A percentile compares a stretch with the other conserved stretches of the same genome.
phyloP scores from a whole-genome alignment of 1,139 yeast species.

The Eremothecium sinecaudum region DNA sequence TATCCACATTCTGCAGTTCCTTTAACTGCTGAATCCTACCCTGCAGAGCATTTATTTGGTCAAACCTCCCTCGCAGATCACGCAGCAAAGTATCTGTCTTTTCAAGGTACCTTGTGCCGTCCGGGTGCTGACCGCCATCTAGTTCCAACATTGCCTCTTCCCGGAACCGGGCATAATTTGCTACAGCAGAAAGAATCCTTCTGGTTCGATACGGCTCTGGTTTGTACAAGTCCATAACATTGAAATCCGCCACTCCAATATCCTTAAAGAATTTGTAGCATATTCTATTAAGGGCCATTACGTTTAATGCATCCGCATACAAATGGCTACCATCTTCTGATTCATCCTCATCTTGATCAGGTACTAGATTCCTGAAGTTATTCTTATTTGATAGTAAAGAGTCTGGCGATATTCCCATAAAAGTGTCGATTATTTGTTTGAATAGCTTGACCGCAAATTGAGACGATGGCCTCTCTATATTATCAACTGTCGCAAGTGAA shows the following conservation, averaged over 20 bases:
- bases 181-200: slow-evolving; percentile 69
- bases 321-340: slow-evolving; percentile 28
- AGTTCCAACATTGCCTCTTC: slow-evolving; percentile 64
- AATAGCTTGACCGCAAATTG: slow-evolving; percentile 52
- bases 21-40: slow-evolving; percentile 38
- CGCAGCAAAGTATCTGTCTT: slow-evolving; percentile 46
- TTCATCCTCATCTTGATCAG: slow-evolving; percentile 28
- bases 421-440: slow-evolving; percentile 64
- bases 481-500: slow-evolving; percentile 48
- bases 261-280: slow-evolving; percentile 54
- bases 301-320: slow-evolving; percentile 34
- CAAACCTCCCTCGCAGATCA: slow-evolving; percentile 33
- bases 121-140: slow-evolving; percentile 42
- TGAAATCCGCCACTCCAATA: slow-evolving; percentile 73
- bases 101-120: slow-evolving; percentile 37
- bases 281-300: slow-evolving; percentile 49
- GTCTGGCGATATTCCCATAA: slow-evolving; percentile 51
- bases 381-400: slow-evolving; percentile 30
- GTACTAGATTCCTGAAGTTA: slow-evolving; percentile 11
- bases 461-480: slow-evolving; percentile 55
- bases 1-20: slow-evolving; percentile 22
- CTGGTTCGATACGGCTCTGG: slow-evolving; percentile 64
- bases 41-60: slow-evolving; percentile 36
- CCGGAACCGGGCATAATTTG: slow-evolving; percentile 76
- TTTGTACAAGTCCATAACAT: slow-evolving; percentile 54